Evolutionary conservation across 2,329 filamentous ascomycete genomes (phyloP).

Genomic region (Berkeleyomyces basicola): DNA sequence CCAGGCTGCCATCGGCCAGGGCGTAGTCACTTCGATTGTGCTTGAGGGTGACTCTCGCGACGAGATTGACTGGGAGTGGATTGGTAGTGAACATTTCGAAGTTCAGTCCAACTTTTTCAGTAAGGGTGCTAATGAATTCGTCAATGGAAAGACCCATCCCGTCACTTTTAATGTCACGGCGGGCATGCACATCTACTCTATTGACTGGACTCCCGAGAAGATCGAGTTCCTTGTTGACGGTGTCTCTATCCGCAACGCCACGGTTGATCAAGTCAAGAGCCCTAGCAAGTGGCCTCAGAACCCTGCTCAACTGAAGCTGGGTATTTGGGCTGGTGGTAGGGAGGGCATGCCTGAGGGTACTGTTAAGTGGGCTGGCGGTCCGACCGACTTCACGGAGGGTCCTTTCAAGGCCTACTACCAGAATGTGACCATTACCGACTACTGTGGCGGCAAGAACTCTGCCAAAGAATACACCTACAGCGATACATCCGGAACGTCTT

Average conservation of each 20-base stretch:
- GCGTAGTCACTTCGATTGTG: constrained; percentile 65
- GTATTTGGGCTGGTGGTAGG: constrained; percentile 37
- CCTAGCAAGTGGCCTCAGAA: constrained; percentile 43
- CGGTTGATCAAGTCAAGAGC: constrained; percentile 30
- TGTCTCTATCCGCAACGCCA: constrained; percentile 28
- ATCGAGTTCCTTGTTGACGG: constrained; percentile 45
- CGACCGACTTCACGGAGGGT: constrained; percentile 34
- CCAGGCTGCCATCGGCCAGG: constrained; percentile 53
- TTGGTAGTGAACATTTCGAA: constrained; percentile 49
- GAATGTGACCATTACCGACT: constrained; percentile 37
- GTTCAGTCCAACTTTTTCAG: constrained; percentile 75
- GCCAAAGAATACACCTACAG: constrained; percentile 32
- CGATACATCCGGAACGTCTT: constrained; percentile 31
- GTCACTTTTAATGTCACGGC: constrained; percentile 25
- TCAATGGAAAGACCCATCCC: constrained; percentile 32
- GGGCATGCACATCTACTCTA: constrained; percentile 44
- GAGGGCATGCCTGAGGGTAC: constrained; percentile 37
- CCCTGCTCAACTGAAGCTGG: constrained; percentile 49
- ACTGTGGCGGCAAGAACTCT: constrained; percentile 31
- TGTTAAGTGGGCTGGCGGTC: constrained; percentile 52
- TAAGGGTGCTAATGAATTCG: constrained; percentile 42
- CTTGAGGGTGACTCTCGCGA: constrained; percentile 62
- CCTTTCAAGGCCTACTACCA: constrained; percentile 42
- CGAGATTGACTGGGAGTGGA: constrained; percentile 57
- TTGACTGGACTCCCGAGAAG: constrained; percentile 47